Base-by-base conservation (phyloP, 441 rosid species). In the Corymbia calophylla region DNA sequence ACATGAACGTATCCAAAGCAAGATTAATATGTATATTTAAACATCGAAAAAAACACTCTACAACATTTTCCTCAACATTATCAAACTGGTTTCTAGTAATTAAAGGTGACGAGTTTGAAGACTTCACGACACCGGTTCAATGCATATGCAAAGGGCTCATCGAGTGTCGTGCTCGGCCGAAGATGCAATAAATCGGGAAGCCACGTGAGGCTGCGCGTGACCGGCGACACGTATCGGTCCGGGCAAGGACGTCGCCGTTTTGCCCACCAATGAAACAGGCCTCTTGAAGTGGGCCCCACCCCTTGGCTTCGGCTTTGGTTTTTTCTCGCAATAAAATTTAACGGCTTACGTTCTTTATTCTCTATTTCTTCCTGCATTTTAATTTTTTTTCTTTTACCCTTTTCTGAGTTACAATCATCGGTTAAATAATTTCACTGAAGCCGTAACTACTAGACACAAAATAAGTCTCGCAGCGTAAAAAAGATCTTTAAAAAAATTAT, bases 1-100 rank as follows among this genome's bases (percentile, higher is more conserved):
- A 73, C 9, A 21, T 1, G 9, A 3, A 1, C 0, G 6, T 70
- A 18, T 6, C 44, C 2, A 1, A 70, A 70, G 5, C 15, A 19
- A 8, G 23, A 35, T 68, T 5, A 39, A 68, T 19, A 32, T 32
- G 5, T 18, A 44, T 32, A 18, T 58, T 70, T 10, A 35, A 73
- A 29, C 6, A 15, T 11, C 16, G 0, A 10, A 5, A 73, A 73
- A 64, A 39, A 39, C 82, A 8, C 49, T 19, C 48, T 23, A 21
- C 11, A 73, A 44, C 16, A 11, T 39, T 73, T 73, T 73, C 84
- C 29, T 39, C 11, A 39, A 39, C 17, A 39, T 39, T 11, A 39
- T 39, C 0, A 4, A 21, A 39, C 9, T 1, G 49, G 51, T 39
- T 39, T 12, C 82, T 39, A n/a, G 49, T 73, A 73, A 21, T 73